Evolutionary conservation across 2,329 filamentous ascomycete genomes (phyloP).

Genomic region (Dothistroma pini): DNA sequence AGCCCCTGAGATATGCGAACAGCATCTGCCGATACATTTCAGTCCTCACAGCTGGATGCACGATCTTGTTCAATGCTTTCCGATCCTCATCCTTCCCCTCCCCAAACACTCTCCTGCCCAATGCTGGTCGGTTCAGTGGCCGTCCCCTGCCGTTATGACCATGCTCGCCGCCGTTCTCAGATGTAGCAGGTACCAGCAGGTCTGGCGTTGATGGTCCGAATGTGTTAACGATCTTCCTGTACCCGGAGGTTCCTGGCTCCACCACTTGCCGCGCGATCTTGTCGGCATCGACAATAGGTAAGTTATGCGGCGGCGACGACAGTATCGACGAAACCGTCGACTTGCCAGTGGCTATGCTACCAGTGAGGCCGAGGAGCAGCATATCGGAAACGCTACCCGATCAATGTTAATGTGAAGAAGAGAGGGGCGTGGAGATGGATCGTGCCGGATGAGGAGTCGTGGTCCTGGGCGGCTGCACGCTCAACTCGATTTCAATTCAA

Average conservation of each 20-base stretch:
- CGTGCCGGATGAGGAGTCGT: not conserved
- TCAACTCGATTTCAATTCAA: no score
- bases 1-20: constrained; percentile 67
- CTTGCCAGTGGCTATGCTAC: constrained; percentile 97
- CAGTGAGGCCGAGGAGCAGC: constrained; percentile 93
- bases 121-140: constrained; percentile 78
- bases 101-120: constrained; percentile 85
- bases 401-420: not conserved
- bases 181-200: constrained; percentile 63
- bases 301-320: constrained; percentile 71
- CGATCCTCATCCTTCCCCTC: constrained; percentile 70
- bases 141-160: constrained; percentile 61
- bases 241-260: constrained; percentile 82
- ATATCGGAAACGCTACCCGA: constrained; percentile 47
- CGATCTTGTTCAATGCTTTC: constrained; percentile 77
- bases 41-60: constrained; percentile 82
- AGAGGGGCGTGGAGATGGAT: not conserved
- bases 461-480: not conserved
- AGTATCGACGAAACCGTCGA: constrained; percentile 89
- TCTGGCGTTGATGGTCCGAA: constrained; percentile 83
- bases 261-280: constrained; percentile 88
- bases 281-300: constrained; percentile 94
- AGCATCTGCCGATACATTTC: constrained; percentile 76
- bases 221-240: constrained; percentile 74
- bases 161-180: constrained; percentile 42